phyloP scores from a whole-genome alignment of 768 basidiomycete genomes.

The Xerocomellus chrysenteron region DNA sequence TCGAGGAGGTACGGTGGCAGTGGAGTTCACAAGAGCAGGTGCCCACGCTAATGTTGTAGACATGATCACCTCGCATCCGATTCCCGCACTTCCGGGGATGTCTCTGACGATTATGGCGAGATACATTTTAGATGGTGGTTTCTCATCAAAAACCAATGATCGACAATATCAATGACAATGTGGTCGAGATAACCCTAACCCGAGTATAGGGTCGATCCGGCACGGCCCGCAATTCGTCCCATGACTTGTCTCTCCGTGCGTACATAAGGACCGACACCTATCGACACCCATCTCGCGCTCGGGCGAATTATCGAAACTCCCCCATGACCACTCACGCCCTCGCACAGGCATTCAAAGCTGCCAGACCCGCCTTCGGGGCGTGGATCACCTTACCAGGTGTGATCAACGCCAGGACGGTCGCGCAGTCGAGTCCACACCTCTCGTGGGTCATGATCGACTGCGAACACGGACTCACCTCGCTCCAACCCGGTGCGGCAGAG shows the following conservation, averaged over 20 bases:
- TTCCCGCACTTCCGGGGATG: neutral
- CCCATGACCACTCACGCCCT: conserved; percentile 56
- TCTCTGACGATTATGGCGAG: neutral
- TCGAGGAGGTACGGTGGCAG: neutral
- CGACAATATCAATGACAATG: too few species aligned
- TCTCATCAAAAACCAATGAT: too few species aligned
- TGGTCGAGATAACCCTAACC: too few species aligned
- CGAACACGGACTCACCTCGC: conserved; percentile 61
- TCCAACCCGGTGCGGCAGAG: conserved; percentile 58
- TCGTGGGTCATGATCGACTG: conserved; percentile 69
- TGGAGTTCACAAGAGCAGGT: neutral
- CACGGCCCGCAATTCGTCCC: too few species aligned
- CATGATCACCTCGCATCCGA: neutral
- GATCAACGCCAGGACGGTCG: conserved; percentile 58
- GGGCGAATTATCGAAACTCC: neutral
- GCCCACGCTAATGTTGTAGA: neutral
- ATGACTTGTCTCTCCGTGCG: too few species aligned
- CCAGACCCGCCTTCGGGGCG: conserved; percentile 63
- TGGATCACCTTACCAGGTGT: conserved; percentile 64
- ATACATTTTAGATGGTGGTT: too few species aligned
- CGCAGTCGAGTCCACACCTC: conserved; percentile 52
- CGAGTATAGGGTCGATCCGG: too few species aligned
- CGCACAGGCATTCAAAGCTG: conserved; percentile 49
- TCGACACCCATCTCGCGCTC: neutral
- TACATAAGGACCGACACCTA: conserved; percentile 1